Base-by-base conservation (phyloP, 257 asterid genomes). In the Nicotiana sylvestris region DNA sequence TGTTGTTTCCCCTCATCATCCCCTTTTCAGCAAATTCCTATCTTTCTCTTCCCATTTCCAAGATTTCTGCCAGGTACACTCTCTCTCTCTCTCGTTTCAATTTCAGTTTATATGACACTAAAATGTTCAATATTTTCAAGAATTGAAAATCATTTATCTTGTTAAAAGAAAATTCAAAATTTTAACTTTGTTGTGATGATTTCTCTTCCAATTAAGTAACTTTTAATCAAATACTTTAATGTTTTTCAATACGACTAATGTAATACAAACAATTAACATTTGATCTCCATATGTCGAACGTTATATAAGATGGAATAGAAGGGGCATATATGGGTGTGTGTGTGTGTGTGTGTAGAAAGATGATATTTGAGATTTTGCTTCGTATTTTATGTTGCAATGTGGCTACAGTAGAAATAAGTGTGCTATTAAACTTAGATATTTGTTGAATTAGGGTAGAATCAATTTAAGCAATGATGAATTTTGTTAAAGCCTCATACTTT, bases 11-110 rank as follows among this genome's bases (percentile, higher is more conserved):
- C 85, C 68, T 43, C 89, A 89, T 43, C 89, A 89, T 77, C 90
- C 82, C 74, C 9, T 92, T 86, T 79, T 91, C 51, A 86, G 86
- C 67, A 92, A 85, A 64, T 33, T 93, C 6, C 51, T 86, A 56
- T 86, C 92, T 35, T 85, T 88, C 58, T 64, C 89, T 80, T 88
- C 91, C 60, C 82, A 88, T 81, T 85, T 93, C 82, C 93, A 88
- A 66, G 82, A 76, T 83, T 77, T 86, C 83, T 66, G 81, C 83
- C 92, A 90, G 97, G 97, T 92, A 33, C 5, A 32, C 6, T 35
- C 39, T 39, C 49, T 7, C 46, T 21, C 57, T 60, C 66, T 12
- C 81, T 56, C 8, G 61, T 62, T 27, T 58, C 15, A 29, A 7
- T 35, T 56, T 11, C 49, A 43, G 49, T 43, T 7, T 8, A 39